These are phyloP conservation scores for Oehlia diaphana DNA, from an alignment of 192 early-diverging fungal genomes.

Conservation along the genomic window DNA sequence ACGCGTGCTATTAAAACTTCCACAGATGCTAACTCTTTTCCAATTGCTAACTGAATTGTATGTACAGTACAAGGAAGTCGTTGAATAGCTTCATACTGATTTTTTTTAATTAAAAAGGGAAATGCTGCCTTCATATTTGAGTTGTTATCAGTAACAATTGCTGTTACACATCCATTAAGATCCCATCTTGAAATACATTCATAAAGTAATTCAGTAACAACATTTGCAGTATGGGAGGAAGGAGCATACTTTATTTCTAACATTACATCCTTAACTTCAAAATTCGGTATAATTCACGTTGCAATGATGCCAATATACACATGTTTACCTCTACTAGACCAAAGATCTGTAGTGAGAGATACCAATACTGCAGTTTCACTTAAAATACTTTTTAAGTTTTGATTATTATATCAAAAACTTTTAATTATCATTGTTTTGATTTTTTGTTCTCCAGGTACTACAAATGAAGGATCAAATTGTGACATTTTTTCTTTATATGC, in stretches of 20 bases:
- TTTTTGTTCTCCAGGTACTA: conserved; percentile 4
- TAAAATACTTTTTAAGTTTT: neutral
- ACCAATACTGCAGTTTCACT: neutral
- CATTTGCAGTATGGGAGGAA: too few species aligned
- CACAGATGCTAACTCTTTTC: neutral
- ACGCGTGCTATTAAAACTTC: too few species aligned
- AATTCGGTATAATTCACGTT: neutral
- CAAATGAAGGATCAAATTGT: neutral
- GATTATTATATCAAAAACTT: too few species aligned
- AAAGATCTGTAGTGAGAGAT: neutral
- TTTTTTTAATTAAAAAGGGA: neutral
- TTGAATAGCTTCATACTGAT: too few species aligned
- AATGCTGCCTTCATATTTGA: neutral
- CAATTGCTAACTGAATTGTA: neutral
- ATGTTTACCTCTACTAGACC: neutral
- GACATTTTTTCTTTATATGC: neutral
- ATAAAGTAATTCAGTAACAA: too few species aligned
- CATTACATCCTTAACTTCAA: conserved; percentile 3
- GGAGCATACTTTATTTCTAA: too few species aligned
- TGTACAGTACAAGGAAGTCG: too few species aligned
- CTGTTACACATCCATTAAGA: too few species aligned
- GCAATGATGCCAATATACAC: neutral
- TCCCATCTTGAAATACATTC: too few species aligned
- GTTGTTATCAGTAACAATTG: too few species aligned
- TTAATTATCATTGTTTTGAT: conserved; percentile 11